Evolutionary conservation across 768 basidiomycete species (phyloP).

Genomic region (Hypholoma sublateritium): DNA sequence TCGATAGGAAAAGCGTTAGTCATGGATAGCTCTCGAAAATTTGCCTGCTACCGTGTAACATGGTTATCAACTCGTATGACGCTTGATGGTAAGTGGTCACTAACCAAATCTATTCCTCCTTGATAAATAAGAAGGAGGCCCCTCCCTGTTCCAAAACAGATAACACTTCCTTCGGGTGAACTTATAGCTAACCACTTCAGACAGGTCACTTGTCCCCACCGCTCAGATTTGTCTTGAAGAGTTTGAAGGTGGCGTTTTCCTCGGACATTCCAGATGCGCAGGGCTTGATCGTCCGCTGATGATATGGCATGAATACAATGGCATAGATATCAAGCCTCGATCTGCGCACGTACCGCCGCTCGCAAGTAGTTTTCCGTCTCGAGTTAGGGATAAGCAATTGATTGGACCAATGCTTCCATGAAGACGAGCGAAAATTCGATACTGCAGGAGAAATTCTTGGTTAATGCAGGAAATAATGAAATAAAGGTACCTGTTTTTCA

Average conservation of each 20-base stretch:
- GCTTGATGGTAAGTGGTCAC: not conserved
- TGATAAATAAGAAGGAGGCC: conserved; percentile 6
- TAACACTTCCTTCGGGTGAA: not conserved
- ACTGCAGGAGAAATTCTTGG: not conserved
- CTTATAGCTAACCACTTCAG: not conserved
- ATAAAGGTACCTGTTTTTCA: no score
- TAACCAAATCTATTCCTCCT: not conserved
- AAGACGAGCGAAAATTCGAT: not conserved
- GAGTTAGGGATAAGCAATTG: conserved; percentile 2
- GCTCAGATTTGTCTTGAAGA: not conserved
- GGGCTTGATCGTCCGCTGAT: conserved; percentile 4
- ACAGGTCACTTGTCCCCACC: conserved; percentile 11
- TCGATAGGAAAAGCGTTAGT: not conserved
- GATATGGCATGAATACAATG: not conserved
- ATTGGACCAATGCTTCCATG: not conserved
- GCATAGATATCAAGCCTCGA: no score
- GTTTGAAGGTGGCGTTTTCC: not conserved
- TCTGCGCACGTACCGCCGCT: conserved; percentile 4
- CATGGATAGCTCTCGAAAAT: conserved; percentile 2
- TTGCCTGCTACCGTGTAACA: not conserved
- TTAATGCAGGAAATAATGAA: no score
- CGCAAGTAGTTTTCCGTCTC: conserved; percentile 4
- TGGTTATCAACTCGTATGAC: not conserved
- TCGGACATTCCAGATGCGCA: conserved; percentile 5
- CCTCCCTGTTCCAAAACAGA: conserved; percentile 8